Base-by-base conservation (phyloP, 1,284 basidiomycete genomes). In the Cutaneotrichosporon daszewskae region DNA sequence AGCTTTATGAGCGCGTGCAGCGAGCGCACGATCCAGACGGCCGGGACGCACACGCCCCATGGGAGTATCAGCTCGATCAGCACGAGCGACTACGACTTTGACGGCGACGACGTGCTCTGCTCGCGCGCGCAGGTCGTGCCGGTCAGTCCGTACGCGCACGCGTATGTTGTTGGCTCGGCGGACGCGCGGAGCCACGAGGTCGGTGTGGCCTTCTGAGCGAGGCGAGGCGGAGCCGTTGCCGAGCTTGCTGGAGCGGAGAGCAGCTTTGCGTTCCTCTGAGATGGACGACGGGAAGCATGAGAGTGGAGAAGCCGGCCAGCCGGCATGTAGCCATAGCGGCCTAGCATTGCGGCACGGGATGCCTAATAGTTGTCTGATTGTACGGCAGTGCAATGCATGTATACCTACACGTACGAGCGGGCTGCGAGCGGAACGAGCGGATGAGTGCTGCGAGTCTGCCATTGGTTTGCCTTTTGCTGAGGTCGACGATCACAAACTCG, bases 21-120 rank as follows among this genome's bases (percentile, higher is more conserved):
- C 16, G 37, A 17, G 17, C 33, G 39, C 23, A 39, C 43, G 3
- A 26, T 26, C n/a, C 32, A 32, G 28, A 32, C 38, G 28, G 22
- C 22, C 27, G 19, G 18, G 5, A 22, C 29, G 5, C 38, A 40
- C 47, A 34, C 33, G 37, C 41, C 35, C 17, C 42, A 41, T 18
- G 36, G 23, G 9, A 40, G 36, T 10, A 29, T 48, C 16, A 39
- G 43, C 39, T 32, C 26, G 19, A 17, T 37, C 10, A 36, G 27
- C 20, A 11, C 42, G 18, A 52, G 64, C 62, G 32, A 50, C 55
- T n/a, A n/a, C n/a, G n/a, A n/a, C n/a, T n/a, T n/a, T n/a, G 24
- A 62, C 47, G 64, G 67, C 44, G 66, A 67, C 25, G 64, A 65
- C 46, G 53, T 62, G 9, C 51, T 57, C 37, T 64, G 58, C 7